These are phyloP conservation scores for Coemansia sp. DNA, from an alignment of 192 early-diverging fungal species.

Conservation along the genomic window DNA sequence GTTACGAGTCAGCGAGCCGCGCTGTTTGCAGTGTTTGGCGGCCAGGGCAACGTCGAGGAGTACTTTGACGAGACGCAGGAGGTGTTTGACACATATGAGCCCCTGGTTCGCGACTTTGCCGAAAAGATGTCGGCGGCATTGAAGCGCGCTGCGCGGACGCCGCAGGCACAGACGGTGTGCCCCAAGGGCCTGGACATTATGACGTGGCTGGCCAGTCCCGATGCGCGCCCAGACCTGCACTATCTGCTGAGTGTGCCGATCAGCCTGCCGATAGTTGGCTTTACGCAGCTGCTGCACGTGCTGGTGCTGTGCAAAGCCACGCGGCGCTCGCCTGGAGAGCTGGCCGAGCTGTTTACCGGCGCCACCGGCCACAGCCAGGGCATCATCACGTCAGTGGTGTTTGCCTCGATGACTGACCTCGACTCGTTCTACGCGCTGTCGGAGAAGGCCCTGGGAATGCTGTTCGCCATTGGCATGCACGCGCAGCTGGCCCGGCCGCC, in stretches of 20 bases:
- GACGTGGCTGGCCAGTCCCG: slow-evolving; percentile 77
- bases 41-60: slow-evolving; percentile 92
- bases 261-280: slow-evolving; percentile 83
- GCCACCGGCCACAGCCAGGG: slow-evolving; percentile 93
- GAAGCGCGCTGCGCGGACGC: slow-evolving; percentile 60
- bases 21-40: slow-evolving; percentile 89
- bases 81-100: slow-evolving; percentile 77
- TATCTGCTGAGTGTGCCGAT: slow-evolving; percentile 78
- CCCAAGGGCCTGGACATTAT: slow-evolving; percentile 83
- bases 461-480: slow-evolving; percentile 88
- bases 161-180: slow-evolving; percentile 66
- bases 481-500: slow-evolving; percentile 78
- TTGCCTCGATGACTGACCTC: slow-evolving; percentile 76
- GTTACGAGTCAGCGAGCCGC: slow-evolving; percentile 61
- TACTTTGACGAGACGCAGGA: slow-evolving; percentile 90
- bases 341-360: slow-evolving; percentile 63
- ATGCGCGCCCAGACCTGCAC: slow-evolving; percentile 75
- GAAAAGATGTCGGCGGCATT: slow-evolving; percentile 71
- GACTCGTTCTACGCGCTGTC: slow-evolving; percentile 80
- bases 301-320: slow-evolving; percentile 76
- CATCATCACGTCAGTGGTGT: slow-evolving; percentile 87
- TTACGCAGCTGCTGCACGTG: slow-evolving; percentile 89
- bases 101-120: slow-evolving; percentile 73
- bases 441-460: slow-evolving; percentile 79
- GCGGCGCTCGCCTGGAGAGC: slow-evolving; percentile 59